A percentile compares a stretch with the other conserved stretches of the same genome.
These are phyloP conservation scores for Lolium rigidum DNA, from an alignment of 176 grass and related monocot genomes.

Conservation along the genomic window DNA sequence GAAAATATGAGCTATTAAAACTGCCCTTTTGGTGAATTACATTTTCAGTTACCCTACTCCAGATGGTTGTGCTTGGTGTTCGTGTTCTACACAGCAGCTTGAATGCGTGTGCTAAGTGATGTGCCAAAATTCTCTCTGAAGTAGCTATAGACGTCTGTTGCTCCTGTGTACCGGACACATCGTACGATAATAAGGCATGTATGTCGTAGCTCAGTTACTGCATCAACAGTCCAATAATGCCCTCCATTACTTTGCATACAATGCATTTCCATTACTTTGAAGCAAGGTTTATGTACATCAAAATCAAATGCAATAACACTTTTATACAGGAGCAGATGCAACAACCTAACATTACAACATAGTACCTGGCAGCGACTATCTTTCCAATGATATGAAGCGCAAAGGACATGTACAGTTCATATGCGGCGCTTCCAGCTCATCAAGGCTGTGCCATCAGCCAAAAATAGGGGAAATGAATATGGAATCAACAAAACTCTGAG, in stretches of 20 bases:
- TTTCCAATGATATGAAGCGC: no score
- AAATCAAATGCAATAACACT: conserved; percentile 23
- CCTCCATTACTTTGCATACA: neutral
- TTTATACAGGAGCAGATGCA: conserved; percentile 1
- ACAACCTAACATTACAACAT: conserved; percentile 29
- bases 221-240: neutral
- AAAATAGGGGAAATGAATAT: neutral
- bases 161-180: no score
- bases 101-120: neutral
- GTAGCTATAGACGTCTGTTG: neutral
- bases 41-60: neutral
- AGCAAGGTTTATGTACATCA: conserved; percentile 28
- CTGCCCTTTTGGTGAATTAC: neutral
- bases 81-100: neutral
- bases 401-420: conserved; percentile 32
- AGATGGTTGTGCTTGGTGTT: neutral
- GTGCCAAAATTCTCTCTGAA: neutral
- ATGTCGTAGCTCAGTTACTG: no score
- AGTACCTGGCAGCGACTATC: neutral
- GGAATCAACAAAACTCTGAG: conserved; percentile 31
- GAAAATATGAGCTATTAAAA: neutral
- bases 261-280: conserved; percentile 4
- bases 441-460: conserved; percentile 19
- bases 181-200: no score
- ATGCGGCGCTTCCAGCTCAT: neutral